Conservation (phyloP, 2,329 filamentous ascomycete genomes). For the Paecilomyces fulvus region DNA sequence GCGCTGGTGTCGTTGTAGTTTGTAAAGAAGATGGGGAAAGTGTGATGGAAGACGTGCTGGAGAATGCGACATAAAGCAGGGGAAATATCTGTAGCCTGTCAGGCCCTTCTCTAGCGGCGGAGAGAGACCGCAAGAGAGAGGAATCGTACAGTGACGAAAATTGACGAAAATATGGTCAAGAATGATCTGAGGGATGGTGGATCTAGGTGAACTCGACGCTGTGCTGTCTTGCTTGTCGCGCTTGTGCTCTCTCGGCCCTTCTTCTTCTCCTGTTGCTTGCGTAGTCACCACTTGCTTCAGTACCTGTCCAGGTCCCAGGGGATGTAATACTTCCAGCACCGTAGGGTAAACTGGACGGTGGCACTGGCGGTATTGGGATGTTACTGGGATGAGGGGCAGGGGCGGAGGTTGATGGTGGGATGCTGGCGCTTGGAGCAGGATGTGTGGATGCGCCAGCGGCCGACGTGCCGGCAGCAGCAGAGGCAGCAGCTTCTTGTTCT, state of each 20-base stretch:
- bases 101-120: background rate
- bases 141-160: background rate
- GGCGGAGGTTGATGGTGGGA: constrained; percentile 11
- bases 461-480: constrained; percentile 10
- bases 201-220: constrained; percentile 43
- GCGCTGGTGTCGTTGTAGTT: background rate
- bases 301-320: constrained; percentile 38
- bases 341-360: constrained; percentile 32
- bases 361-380: constrained; percentile 25
- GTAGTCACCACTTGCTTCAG: constrained; percentile 42
- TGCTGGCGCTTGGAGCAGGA: constrained; percentile 16
- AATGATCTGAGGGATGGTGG: background rate
- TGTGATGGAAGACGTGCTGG: background rate
- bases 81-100: background rate
- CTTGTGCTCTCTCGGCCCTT: constrained; percentile 44
- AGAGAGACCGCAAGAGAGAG: background rate
- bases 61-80: background rate
- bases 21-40: background rate
- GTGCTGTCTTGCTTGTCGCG: constrained; percentile 37
- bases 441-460: constrained; percentile 10
- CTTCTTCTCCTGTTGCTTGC: constrained; percentile 46
- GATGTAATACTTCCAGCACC: constrained; percentile 33
- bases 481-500: constrained; percentile 25
- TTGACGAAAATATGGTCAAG: background rate
- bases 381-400: constrained; percentile 9